Base-by-base conservation (phyloP, 176 grass and related monocot species). In the Zoysia pacifica region DNA sequence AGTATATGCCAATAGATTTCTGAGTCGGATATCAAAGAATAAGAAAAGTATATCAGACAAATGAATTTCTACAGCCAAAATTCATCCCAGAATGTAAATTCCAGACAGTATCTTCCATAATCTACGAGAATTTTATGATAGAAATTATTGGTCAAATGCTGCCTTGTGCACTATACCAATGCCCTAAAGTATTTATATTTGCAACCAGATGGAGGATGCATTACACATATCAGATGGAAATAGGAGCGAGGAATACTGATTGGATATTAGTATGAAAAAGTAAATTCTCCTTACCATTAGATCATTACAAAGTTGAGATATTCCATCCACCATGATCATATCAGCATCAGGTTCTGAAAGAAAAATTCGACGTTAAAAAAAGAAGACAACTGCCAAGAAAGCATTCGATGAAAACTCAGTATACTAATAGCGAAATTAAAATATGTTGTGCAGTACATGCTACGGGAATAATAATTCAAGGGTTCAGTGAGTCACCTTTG, bases 291-390 rank as follows among this genome's bases (percentile, higher is more conserved):
- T 71, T 85, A 98, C 92, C 81, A 84, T 76, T 79, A 98, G 76
- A 87, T 98, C 93, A 39, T 68, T 90, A 79, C 93, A 97, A 79
- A 97, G 76, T 58, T 88, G 90, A 71, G 90, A 88, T 79, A 92
- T 83, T 58, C 90, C 90, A 40, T 97, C 93, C 60, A 97, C 93
- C 62, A 97, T 87, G 75, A 97, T 76, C 90, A 97, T 97, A 86
- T 97, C 90, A 76, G 65, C 85, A 89, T 90, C 87, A 28, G 83
- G 80, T 81, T 97, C 90, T 97, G 83, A 20, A 65, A 76, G 65
- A 11, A 37, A 2, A 35, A 28, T 9, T 52, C 3, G 12, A 28
- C 50, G n/a, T 47, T 36, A 0, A 6, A 69, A 52, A 61, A 42
- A 50, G 3, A 58, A 50, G 40, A 54, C 18, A 73, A 19, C 11